phyloP scores from a whole-genome alignment of 208 protist species.

The Trypanosoma vivax region DNA sequence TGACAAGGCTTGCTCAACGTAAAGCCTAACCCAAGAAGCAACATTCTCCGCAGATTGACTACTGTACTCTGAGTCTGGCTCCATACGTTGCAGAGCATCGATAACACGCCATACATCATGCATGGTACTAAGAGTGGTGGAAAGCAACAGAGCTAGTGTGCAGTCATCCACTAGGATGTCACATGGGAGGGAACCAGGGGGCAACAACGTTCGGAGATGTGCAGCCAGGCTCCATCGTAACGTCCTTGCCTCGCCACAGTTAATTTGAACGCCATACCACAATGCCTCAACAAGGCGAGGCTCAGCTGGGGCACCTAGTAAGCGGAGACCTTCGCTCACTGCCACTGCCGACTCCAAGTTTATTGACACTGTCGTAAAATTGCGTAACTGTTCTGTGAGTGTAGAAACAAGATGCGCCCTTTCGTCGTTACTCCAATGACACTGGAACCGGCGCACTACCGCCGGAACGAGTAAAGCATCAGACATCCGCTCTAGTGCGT shows the following conservation, averaged over 20 bases:
- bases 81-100: slow-evolving; percentile 12
- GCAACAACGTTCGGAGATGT: slow-evolving; percentile 1
- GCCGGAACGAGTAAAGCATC: slow-evolving; percentile 5
- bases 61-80: slow-evolving; percentile 6
- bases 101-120: slow-evolving; percentile 23
- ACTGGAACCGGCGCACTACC: slow-evolving; percentile 5
- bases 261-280: slow-evolving; percentile 12
- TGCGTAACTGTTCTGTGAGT: neutral
- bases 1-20: too few relatives aligned
- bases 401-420: slow-evolving; percentile 1
- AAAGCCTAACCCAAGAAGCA: slow-evolving; percentile 5
- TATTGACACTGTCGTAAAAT: neutral
- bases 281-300: slow-evolving; percentile 5
- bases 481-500: neutral
- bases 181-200: neutral
- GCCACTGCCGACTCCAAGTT: neutral
- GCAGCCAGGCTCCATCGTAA: slow-evolving; percentile 8
- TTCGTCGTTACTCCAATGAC: slow-evolving; percentile 2
- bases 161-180: slow-evolving; percentile 3
- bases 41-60: slow-evolving; percentile 17
- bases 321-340: slow-evolving; percentile 10
- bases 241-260: slow-evolving; percentile 6
- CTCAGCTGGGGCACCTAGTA: slow-evolving; percentile 1
- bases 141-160: slow-evolving; percentile 9
- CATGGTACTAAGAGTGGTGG: slow-evolving; percentile 3